phyloP scores from a whole-genome alignment of 2,329 filamentous ascomycete species.

The Lachnellula arida region DNA sequence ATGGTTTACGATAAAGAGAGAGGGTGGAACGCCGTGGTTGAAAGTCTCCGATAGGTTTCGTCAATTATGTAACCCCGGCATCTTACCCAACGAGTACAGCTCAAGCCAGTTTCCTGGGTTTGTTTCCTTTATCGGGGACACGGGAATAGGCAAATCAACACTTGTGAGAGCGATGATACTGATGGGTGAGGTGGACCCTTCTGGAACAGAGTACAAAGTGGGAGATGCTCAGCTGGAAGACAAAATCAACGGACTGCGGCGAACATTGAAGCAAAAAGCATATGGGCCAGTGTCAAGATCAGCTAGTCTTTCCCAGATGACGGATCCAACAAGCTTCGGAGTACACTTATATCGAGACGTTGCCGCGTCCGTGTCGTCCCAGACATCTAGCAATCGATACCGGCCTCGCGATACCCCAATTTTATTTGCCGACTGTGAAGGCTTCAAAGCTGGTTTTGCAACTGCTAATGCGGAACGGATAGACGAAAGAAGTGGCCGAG shows the following conservation, averaged over 20 bases:
- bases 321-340: conserved; percentile 19
- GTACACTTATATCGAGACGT: conserved; percentile 22
- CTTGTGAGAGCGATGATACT: conserved; percentile 22
- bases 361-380: background rate
- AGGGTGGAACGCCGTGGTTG: background rate
- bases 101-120: conserved; percentile 20
- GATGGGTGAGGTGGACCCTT: conserved; percentile 11
- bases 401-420: conserved; percentile 11
- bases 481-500: background rate
- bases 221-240: background rate
- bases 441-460: conserved; percentile 16
- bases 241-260: conserved; percentile 1
- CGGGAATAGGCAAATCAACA: conserved; percentile 21
- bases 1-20: conserved; percentile 9
- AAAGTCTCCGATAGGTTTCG: conserved; percentile 8
- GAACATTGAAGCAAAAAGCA: conserved; percentile 2
- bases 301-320: conserved; percentile 8
- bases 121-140: conserved; percentile 24
- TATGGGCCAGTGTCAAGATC: conserved; percentile 15
- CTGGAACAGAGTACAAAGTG: conserved; percentile 2
- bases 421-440: conserved; percentile 24
- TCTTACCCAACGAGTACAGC: conserved; percentile 7
- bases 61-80: conserved; percentile 5
- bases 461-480: conserved; percentile 12
- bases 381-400: background rate